Conservation (phyloP, 1,284 basidiomycete genomes). For the Laetiporus sulphureus region DNA sequence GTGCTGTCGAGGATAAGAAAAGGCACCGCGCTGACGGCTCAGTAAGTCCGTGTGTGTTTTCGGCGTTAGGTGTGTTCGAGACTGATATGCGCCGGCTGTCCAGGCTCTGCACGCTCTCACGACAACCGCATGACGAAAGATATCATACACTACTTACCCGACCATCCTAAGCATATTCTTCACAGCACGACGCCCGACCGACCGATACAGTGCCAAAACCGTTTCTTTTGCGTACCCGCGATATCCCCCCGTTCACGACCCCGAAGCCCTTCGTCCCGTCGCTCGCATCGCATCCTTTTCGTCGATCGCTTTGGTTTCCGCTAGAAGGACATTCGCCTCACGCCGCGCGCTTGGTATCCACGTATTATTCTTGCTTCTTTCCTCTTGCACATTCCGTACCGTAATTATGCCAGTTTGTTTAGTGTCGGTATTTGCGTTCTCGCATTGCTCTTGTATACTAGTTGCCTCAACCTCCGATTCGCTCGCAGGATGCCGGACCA, state of each 20-base stretch:
- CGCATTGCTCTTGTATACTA: conserved; percentile 3
- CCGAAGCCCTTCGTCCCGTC: neutral
- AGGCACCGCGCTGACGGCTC: conserved; percentile 18
- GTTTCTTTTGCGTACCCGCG: conserved; percentile 9
- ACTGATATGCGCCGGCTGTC: neutral
- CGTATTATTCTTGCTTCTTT: neutral
- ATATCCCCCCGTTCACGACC: conserved; percentile 8
- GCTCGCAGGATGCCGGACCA: too few species aligned
- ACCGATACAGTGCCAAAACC: neutral
- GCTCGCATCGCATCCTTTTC: conserved; percentile 6
- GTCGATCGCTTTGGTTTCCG: conserved; percentile 16
- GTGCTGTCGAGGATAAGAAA: conserved; percentile 60
- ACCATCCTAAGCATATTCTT: conserved; percentile 6
- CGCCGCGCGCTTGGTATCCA: too few species aligned
- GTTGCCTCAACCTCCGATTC: too few species aligned
- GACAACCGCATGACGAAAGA: conserved; percentile 17
- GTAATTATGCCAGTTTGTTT: neutral
- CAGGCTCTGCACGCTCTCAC: neutral
- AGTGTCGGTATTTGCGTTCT: neutral
- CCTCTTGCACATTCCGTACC: neutral
- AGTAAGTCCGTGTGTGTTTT: conserved; percentile 14
- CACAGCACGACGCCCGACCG: conserved; percentile 5
- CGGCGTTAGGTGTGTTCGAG: neutral
- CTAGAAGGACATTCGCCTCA: conserved; percentile 16
- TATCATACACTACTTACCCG: conserved; percentile 11